Conservation (phyloP, 1,139 yeast genomes). For the Meyerozyma elateridarum region DNA sequence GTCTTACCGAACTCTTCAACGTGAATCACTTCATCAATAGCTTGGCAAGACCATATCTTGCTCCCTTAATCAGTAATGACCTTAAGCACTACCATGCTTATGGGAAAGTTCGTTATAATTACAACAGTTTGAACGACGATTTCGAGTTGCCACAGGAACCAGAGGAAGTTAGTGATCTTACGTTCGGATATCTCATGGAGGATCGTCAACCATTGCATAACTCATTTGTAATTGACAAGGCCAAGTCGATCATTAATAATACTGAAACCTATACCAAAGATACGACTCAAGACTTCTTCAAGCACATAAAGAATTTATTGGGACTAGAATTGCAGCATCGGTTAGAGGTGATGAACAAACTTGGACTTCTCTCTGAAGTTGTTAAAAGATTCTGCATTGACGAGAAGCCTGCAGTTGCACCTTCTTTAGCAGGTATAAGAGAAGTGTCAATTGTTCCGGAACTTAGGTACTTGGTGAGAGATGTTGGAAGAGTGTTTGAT, state of each 20-base stretch:
- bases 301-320: slow-evolving; percentile 32
- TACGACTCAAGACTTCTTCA: slow-evolving; percentile 27
- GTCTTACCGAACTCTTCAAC: slow-evolving; percentile 86
- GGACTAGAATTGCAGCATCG: slow-evolving; percentile 78
- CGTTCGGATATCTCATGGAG: slow-evolving; percentile 4
- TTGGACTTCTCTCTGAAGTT: slow-evolving; percentile 70
- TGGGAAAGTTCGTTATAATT: slow-evolving; percentile 28
- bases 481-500: slow-evolving; percentile 70
- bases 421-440: slow-evolving; percentile 44
- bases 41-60: slow-evolving; percentile 87
- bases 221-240: slow-evolving; percentile 5
- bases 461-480: slow-evolving; percentile 59
- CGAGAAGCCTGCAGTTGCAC: slow-evolving; percentile 74
- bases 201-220: slow-evolving; percentile 4
- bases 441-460: slow-evolving; percentile 93
- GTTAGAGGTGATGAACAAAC: slow-evolving; percentile 68
- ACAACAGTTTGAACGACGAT: slow-evolving; percentile 7
- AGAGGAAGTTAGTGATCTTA: slow-evolving; percentile 2
- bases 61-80: slow-evolving; percentile 82
- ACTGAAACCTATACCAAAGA: slow-evolving; percentile 28
- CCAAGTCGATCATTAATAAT: slow-evolving; percentile 6
- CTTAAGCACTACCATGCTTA: slow-evolving; percentile 54
- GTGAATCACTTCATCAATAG: slow-evolving; percentile 90
- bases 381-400: slow-evolving; percentile 79
- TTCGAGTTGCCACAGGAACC: too few species aligned